Evolutionary conservation across 176 grass and related monocot genomes (phyloP).

Genomic region (Cenchrus fungigraminus): DNA sequence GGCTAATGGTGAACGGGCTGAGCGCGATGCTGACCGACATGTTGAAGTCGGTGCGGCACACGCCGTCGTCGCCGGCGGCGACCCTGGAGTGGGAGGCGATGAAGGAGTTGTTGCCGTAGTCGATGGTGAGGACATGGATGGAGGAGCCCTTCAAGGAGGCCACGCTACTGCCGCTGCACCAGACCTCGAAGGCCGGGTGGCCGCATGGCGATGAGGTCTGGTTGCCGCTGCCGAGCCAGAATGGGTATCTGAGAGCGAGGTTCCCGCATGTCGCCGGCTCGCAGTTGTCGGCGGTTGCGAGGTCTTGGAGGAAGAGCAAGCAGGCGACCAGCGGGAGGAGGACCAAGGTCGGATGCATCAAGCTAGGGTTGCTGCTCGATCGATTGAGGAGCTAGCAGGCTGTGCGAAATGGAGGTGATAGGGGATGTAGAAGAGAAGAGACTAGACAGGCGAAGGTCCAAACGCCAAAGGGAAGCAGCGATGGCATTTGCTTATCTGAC

Average conservation of each 20-base stretch:
- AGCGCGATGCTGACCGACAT: conserved; percentile 43
- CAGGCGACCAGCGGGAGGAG: conserved; percentile 30
- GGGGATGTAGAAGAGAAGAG: background rate
- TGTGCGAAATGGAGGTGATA: background rate
- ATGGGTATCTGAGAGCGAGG: conserved; percentile 53
- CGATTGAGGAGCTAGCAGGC: too few species aligned
- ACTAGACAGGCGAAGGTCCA: background rate
- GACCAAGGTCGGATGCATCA: conserved; percentile 16
- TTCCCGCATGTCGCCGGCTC: conserved; percentile 43
- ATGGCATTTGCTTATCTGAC: background rate
- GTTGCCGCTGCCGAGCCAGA: conserved; percentile 45
- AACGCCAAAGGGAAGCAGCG: background rate
- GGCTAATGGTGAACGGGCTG: conserved; percentile 33
- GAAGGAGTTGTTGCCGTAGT: conserved; percentile 45
- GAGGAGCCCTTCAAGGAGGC: background rate
- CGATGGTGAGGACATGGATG: conserved; percentile 27
- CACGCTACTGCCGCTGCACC: background rate
- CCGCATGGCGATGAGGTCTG: conserved; percentile 37
- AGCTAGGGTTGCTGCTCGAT: too few species aligned
- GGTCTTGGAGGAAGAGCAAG: background rate
- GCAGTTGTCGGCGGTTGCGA: background rate
- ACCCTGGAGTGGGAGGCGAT: conserved; percentile 3
- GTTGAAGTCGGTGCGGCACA: conserved; percentile 49
- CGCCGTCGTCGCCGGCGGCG: background rate
- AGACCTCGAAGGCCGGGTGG: conserved; percentile 48